Base-by-base conservation (phyloP, 139 green algal species). In the Astrephomene gubernaculifera region DNA sequence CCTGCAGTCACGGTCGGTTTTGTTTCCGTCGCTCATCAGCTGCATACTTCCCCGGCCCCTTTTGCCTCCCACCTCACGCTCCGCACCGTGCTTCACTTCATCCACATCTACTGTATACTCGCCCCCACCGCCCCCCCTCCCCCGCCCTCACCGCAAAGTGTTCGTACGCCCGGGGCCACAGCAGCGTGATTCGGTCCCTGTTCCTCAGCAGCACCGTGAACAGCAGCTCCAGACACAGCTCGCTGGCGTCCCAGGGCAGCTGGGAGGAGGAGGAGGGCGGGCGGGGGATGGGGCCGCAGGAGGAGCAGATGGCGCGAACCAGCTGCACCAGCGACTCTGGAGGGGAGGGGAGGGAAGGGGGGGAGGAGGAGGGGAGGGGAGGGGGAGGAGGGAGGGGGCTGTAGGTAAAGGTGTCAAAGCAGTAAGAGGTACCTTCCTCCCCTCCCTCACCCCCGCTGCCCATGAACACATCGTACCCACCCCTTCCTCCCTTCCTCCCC, bases 191-290 rank as follows among this genome's bases (percentile, higher is more conserved):
- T 41, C 97, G 93, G 85, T 99, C 97, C 0, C 96, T 86, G 90
- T 99, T 99, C 70, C 95, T 91, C 79, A 99, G 85, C 65, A 96
- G 92, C 67, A 99, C 89, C 25, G 90, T 89, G 41, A 98, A 92
- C 52, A 99, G 90, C 75, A 99, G 92, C 84, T 99, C 96, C 79
- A 99, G 84, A 85, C 95, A 98, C 53, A 99, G 90, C 91, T 97
- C 89, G 22, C 92, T 88, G 3, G 90, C 93, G 67, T 95, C 93
- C 88, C 94, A 94, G 43, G 94, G 87, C 27, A 89, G 81, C 22
- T 71, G 49, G 60, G 43, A 61, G 76, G 43, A 61, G 76, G 60
- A 73, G n/a, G 86, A 64, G 19, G 82, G 39, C 27, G 79, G 84
- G 29, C 90, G 83, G 2, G 87, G 86, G 53, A 93, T 85, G 54